Base-by-base conservation (phyloP, 176 grass and related monocot species). In the Guadua angustifolia region DNA sequence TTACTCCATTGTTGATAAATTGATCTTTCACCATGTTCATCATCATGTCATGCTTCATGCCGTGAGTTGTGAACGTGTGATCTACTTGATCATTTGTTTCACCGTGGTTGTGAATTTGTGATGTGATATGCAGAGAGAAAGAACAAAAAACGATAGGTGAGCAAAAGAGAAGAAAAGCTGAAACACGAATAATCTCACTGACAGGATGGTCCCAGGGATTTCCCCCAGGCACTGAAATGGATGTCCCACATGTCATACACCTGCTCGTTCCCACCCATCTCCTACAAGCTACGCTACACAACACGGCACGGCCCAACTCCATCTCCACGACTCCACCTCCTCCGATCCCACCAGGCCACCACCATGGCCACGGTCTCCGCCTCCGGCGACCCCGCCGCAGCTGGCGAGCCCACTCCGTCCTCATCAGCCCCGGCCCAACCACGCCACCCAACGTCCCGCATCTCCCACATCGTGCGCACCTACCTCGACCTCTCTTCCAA, bases 381-480 rank as follows among this genome's bases (percentile, higher is more conserved):
- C 79, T 60, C 84, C 79, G 73, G 67, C 75, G 68, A 57, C 68
- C 19, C 38, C 39, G 33, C 44, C 79, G 66, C 22, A 45, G 73
- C 0, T 64, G 74, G 66, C 46, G 75, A 84, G 4, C 57, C 67
- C 42, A 21, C 45, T 6, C 67, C 66, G 19, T 22, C 62, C 71
- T 49, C 71, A 16, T 43, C 77, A 63, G 71, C 75, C 7, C 74
- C 73, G 17, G 1, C 25, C 6, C 83, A 58, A 17, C 73, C 74
- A 67, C 79, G 43, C 7, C 59, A 73, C 2, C 67, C 84, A 2
- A 52, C 73, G 17, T 46, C 84, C 66, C 88, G 84, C 57, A 83
- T 73, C 74, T 86, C 79, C 39, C 84, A 90, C 57, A 86, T 90
- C 73, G 67, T 90, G 56, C 84, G 88, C 46, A 86, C 88, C 49